A percentile compares a stretch with the other conserved stretches of the same genome.
Conservation (phyloP, 2,329 filamentous ascomycete species). For the Apiospora rasikravindrae region DNA sequence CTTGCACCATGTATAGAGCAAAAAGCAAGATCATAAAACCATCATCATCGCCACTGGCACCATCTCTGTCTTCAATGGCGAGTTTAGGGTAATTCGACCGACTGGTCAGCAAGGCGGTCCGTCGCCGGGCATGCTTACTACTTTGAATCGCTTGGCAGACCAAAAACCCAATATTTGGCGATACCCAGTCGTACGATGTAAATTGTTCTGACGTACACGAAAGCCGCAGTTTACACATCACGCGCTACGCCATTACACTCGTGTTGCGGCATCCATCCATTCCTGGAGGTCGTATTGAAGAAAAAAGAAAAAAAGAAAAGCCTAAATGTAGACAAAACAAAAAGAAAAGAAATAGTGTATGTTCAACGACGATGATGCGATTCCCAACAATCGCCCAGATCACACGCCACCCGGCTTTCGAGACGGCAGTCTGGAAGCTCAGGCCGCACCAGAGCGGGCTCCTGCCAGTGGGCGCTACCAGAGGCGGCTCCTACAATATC, state of each 20-base stretch:
- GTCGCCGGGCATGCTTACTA: background rate
- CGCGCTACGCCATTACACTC: background rate
- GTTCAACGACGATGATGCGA: background rate
- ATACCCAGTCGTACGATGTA: background rate
- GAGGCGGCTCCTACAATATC: slow-evolving; percentile 78
- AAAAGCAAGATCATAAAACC: too few species aligned
- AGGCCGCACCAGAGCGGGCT: slow-evolving; percentile 67
- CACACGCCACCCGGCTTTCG: slow-evolving; percentile 66
- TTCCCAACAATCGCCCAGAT: slow-evolving; percentile 26
- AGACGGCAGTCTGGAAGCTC: slow-evolving; percentile 71
- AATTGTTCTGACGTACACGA: background rate
- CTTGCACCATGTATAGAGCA: background rate
- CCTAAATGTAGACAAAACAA: too few species aligned
- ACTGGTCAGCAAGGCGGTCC: background rate
- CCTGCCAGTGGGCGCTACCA: slow-evolving; percentile 65
- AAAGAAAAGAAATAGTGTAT: background rate
- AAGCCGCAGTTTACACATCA: background rate
- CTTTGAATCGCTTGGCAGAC: background rate
- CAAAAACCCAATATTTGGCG: background rate
- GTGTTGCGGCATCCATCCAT: background rate
- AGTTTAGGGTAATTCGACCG: background rate
- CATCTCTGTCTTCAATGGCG: background rate
- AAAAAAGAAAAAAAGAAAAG: too few species aligned
- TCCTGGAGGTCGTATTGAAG: background rate
- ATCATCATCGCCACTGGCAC: background rate